Evolutionary conservation across 371 early-diverging fungal genomes (phyloP).

Genomic region (Vittaforma corneae): DNA sequence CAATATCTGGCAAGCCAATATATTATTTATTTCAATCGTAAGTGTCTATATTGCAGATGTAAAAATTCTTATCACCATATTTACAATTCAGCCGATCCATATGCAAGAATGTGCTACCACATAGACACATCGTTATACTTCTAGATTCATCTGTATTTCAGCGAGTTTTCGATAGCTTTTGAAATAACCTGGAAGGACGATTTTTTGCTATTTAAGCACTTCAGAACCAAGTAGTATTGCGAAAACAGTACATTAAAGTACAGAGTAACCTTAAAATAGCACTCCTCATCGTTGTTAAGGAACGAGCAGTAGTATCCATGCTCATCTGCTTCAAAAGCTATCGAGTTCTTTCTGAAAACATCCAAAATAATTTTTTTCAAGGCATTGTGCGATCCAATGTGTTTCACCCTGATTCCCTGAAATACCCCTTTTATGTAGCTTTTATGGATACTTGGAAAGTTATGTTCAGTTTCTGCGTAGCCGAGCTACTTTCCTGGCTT

Average conservation of each 20-base stretch:
- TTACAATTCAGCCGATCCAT: too few relatives aligned
- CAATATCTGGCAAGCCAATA: too few relatives aligned
- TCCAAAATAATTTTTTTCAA: conserved; percentile 46
- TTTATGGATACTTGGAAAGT: conserved; percentile 34
- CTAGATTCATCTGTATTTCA: too few relatives aligned
- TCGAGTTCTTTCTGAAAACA: conserved; percentile 29
- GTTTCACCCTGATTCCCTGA: conserved; percentile 38
- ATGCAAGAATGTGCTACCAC: too few relatives aligned
- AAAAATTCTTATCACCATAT: too few relatives aligned
- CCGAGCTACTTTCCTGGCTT: not conserved
- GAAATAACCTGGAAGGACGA: conserved; percentile 29
- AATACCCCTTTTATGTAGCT: conserved; percentile 49
- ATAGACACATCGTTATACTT: too few relatives aligned
- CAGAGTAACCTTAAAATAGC: conserved; percentile 45
- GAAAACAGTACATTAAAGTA: conserved; percentile 49
- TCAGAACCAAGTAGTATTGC: conserved; percentile 38
- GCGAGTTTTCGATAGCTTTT: too few relatives aligned
- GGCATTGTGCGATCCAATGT: conserved; percentile 32
- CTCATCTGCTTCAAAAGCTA: conserved; percentile 36
- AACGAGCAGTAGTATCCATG: conserved; percentile 43
- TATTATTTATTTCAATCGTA: too few relatives aligned
- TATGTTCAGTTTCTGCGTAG: not conserved
- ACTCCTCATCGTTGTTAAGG: conserved; percentile 22
- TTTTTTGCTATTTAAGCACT: conserved; percentile 21
- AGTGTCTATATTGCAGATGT: too few relatives aligned